Conservation (phyloP, 192 early-diverging fungal species). For the Allomyces macrogynus region DNA sequence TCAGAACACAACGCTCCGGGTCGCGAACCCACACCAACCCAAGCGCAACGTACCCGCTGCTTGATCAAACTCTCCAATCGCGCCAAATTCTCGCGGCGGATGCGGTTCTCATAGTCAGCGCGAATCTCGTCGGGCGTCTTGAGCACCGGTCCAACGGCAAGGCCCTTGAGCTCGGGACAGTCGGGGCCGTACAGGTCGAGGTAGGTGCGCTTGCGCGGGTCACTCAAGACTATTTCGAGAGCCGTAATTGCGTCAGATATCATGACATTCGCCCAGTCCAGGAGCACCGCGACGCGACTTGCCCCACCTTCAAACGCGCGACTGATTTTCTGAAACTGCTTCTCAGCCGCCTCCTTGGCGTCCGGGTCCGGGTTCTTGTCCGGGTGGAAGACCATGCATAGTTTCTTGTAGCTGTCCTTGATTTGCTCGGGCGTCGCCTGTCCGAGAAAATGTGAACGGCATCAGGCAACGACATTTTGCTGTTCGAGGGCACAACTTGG, state of each 20-base stretch:
- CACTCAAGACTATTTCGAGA: neutral
- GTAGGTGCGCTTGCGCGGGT: neutral
- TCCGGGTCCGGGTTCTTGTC: constrained; percentile 3
- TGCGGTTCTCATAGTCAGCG: neutral
- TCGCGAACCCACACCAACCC: no score
- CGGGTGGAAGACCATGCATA: constrained; percentile 1
- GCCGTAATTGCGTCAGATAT: no score
- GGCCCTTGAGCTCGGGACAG: neutral
- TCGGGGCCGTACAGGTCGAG: constrained; percentile 2
- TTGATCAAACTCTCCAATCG: neutral
- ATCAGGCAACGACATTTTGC: no score
- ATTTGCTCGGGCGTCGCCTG: constrained; percentile 1
- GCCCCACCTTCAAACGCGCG: constrained; percentile 2
- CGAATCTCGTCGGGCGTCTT: constrained; percentile 5
- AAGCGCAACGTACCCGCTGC: neutral
- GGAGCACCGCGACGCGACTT: no score
- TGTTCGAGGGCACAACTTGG: no score
- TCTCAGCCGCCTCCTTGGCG: constrained; percentile 1
- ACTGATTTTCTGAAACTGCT: constrained; percentile 1
- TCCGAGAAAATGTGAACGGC: neutral
- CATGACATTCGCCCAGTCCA: no score
- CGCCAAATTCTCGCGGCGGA: neutral
- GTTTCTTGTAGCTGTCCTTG: constrained; percentile 1
- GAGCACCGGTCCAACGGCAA: neutral
- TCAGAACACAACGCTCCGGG: no score